phyloP scores from a whole-genome alignment of 2,329 filamentous ascomycete species.

The Myriosclerotinia scirpicola region DNA sequence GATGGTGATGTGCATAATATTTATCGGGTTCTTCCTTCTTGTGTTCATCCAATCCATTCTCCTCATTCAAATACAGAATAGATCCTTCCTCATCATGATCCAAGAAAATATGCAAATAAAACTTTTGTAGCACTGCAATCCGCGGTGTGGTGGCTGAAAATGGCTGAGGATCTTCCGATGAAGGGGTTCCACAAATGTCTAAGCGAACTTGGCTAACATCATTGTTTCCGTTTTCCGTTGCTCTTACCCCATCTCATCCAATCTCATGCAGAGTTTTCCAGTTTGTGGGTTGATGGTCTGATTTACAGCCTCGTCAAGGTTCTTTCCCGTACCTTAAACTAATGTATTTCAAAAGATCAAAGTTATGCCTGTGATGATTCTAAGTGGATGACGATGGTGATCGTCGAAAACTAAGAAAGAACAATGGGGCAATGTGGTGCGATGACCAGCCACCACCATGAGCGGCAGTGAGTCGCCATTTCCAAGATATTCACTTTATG shows the following conservation, averaged over 20 bases:
- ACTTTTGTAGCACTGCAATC: constrained; percentile 43
- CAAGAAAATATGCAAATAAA: not conserved
- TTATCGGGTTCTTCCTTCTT: not conserved
- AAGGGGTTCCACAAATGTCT: constrained; percentile 41
- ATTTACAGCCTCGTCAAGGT: constrained; percentile 4
- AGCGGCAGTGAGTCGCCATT: not conserved
- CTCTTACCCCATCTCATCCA: not conserved
- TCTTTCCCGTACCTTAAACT: constrained; percentile 8
- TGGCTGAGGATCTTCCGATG: constrained; percentile 55
- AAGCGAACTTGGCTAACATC: constrained; percentile 19
- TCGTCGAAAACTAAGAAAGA: constrained; percentile 5
- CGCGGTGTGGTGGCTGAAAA: constrained; percentile 39
- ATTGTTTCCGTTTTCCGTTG: constrained; percentile 7
- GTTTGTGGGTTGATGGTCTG: not conserved
- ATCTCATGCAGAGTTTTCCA: not conserved
- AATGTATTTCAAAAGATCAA: not conserved
- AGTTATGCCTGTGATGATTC: not conserved
- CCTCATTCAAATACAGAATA: constrained; percentile 5
- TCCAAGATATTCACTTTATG: constrained; percentile 4
- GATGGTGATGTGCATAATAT: constrained; percentile 15
- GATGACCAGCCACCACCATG: constrained; percentile 18
- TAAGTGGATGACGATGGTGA: constrained; percentile 1
- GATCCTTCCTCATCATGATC: not conserved
- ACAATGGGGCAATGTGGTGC: not conserved
- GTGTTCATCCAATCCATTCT: constrained; percentile 1